phyloP scores from a whole-genome alignment of 2,329 filamentous ascomycete species.

The Botrytis cinerea region DNA sequence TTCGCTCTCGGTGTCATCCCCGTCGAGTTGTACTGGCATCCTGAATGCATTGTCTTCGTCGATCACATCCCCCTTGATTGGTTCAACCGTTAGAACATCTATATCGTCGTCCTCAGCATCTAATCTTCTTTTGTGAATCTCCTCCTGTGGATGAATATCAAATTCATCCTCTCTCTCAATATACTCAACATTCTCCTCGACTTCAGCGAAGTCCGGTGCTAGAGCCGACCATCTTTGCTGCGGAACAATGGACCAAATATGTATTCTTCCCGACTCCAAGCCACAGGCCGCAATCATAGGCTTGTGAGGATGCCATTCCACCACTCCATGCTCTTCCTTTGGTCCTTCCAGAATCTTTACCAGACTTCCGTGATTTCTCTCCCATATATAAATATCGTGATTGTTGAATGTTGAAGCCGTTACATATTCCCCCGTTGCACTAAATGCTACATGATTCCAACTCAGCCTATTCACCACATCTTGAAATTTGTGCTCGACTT shows the following conservation, averaged over 20 bases:
- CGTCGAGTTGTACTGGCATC: constrained; percentile 91
- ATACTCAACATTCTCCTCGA: constrained; percentile 98
- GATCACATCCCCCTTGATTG: constrained; percentile 60
- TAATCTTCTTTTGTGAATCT: constrained; percentile 85
- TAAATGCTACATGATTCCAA: constrained; percentile 98
- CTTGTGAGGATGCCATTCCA: constrained; percentile 93
- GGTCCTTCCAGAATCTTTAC: constrained; percentile 97
- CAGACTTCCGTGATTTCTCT: constrained; percentile 86
- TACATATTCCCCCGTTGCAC: constrained; percentile 91
- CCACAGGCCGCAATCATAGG: constrained; percentile 89
- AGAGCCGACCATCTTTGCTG: constrained; percentile 97
- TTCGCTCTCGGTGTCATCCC: constrained; percentile 92
- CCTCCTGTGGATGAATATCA: constrained; percentile 93
- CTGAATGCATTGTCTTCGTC: constrained; percentile 65
- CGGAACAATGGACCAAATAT: constrained; percentile 93
- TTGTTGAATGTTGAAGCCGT: constrained; percentile 98
- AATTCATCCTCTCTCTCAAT: constrained; percentile 96
- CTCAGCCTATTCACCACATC: constrained; percentile 93
- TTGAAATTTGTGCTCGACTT: constrained; percentile 96
- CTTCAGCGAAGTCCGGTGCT: constrained; percentile 93
- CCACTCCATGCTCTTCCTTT: constrained; percentile 92
- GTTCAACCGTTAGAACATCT: constrained; percentile 80
- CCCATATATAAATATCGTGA: constrained; percentile 98
- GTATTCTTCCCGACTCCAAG: constrained; percentile 88
- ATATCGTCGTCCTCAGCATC: constrained; percentile 93